These are phyloP conservation scores for Psilocybe mexicana DNA, from an alignment of 1,284 basidiomycete species.

Conservation along the genomic window DNA sequence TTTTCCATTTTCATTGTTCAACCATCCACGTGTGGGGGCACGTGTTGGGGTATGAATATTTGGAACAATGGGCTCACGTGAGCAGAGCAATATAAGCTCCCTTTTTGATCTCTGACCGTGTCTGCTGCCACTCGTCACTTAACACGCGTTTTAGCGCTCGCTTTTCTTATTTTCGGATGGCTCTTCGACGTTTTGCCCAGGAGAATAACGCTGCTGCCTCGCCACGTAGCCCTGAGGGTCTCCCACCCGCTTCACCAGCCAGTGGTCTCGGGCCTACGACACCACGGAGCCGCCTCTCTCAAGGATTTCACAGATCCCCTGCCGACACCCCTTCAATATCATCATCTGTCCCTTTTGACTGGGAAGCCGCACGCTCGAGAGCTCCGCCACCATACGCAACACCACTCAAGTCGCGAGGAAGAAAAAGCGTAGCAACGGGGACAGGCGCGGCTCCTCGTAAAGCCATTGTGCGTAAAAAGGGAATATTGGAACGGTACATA, in stretches of 20 bases:
- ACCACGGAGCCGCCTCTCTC: slow-evolving; percentile 46
- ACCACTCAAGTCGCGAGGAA: slow-evolving; percentile 47
- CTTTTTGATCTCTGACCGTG: slow-evolving; percentile 13
- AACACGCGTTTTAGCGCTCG: slow-evolving; percentile 12
- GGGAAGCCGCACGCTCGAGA: slow-evolving; percentile 71
- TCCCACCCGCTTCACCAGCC: slow-evolving; percentile 15
- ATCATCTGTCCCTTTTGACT: slow-evolving; percentile 75
- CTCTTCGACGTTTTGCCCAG: slow-evolving; percentile 55
- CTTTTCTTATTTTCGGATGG: slow-evolving; percentile 35
- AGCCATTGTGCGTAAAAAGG: slow-evolving; percentile 63
- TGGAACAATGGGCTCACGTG: slow-evolving; percentile 25
- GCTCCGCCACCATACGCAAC: slow-evolving; percentile 69
- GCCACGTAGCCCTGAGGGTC: slow-evolving; percentile 31
- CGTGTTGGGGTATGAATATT: slow-evolving; percentile 26
- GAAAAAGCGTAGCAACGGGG: slow-evolving; percentile 40
- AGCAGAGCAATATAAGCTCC: slow-evolving; percentile 13
- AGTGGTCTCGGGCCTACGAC: slow-evolving; percentile 33
- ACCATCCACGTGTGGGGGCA: slow-evolving; percentile 41
- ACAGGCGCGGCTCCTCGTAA: slow-evolving; percentile 40
- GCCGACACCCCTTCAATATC: slow-evolving; percentile 67
- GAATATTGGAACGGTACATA: slow-evolving; percentile 57
- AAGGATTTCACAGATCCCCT: slow-evolving; percentile 51
- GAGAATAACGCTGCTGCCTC: slow-evolving; percentile 42
- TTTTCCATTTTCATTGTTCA: slow-evolving; percentile 45
- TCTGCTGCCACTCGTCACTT: slow-evolving; percentile 8